Conservation (phyloP, 352 stramenopile species). For the Globisporangium middletonii region DNA sequence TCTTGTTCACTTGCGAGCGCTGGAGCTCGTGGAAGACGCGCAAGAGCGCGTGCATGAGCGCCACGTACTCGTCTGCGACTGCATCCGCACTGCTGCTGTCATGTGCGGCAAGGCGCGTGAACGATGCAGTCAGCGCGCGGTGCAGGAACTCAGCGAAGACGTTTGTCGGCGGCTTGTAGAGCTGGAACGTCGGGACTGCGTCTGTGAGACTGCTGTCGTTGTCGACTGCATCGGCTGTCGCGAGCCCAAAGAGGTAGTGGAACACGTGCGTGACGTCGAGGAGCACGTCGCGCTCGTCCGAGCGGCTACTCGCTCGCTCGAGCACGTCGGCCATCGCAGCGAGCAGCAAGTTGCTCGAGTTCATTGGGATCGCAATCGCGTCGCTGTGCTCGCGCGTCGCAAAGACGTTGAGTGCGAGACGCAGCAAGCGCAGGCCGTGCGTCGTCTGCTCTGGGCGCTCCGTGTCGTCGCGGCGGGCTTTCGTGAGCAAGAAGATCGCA, state of each 20-base stretch:
- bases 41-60: constrained; percentile 42
- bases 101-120: constrained; percentile 7
- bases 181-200: constrained; percentile 45
- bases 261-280: constrained; percentile 59
- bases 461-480: constrained; percentile 32
- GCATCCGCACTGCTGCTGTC: not conserved
- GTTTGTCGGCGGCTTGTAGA: constrained; percentile 78
- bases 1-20: constrained; percentile 84
- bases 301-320: constrained; percentile 19
- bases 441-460: constrained; percentile 24
- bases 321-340: constrained; percentile 54
- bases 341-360: constrained; percentile 75
- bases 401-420: constrained; percentile 42
- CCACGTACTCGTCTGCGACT: constrained; percentile 23
- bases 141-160: constrained; percentile 73
- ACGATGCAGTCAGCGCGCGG: constrained; percentile 26
- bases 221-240: not conserved
- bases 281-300: constrained; percentile 23
- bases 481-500: constrained; percentile 59
- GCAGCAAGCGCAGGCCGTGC: constrained; percentile 46
- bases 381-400: constrained; percentile 17
- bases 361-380: constrained; percentile 38
- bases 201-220: not conserved
- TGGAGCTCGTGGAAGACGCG: constrained; percentile 76
- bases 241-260: constrained; percentile 58